Base-by-base conservation (phyloP, 208 protist genomes). In the Wallacemonas sp. region DNA sequence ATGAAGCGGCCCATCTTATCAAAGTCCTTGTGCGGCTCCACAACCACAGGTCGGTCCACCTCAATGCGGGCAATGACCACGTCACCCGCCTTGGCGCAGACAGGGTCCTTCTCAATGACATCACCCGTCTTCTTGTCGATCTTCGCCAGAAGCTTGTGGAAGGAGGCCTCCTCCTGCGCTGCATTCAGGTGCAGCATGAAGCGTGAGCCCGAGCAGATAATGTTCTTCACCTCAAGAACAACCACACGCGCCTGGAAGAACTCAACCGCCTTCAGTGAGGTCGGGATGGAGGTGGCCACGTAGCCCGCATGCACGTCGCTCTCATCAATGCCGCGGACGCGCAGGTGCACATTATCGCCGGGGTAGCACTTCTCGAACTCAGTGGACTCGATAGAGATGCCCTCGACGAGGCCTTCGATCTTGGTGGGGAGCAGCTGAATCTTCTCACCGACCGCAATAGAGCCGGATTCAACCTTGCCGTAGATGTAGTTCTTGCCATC, bases 1-100 rank as follows among this genome's bases (percentile, higher is more conserved):
- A 97, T 98, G 81, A 99, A 98, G 63, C 97, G 94, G 24, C 97
- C 95, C 36, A 99, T 74, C 73, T 98, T 96, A 57, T 96, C 94
- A 73, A 97, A 97, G 17, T 91, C 85, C 73, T 98, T 92, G 81
- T 97, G 98, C 24, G 79, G 48, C 69, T 98, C 97, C 12, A 98
- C 33, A 42, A 96, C 95, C n/a, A 99, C 60, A 1, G 94, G 63
- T 55, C 83, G 66, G n/a, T 76, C 50, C 13, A 94, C 59, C 72
- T 97, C 83, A 27, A 99, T 87, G 39, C 95, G 93, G 22, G 76
- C 94, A 52, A 98, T 90, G 41, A 97, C 87, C 32, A 88, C 83
- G 45, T 97, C 87, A 30, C 93, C 95, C n/a, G 89, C 89, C 77
- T 97, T 98, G 27, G 87, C 91, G 58, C 93, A 98, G 3, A 85